phyloP scores from a whole-genome alignment of 2,329 filamentous ascomycete genomes.

The Alternaria infectoria region DNA sequence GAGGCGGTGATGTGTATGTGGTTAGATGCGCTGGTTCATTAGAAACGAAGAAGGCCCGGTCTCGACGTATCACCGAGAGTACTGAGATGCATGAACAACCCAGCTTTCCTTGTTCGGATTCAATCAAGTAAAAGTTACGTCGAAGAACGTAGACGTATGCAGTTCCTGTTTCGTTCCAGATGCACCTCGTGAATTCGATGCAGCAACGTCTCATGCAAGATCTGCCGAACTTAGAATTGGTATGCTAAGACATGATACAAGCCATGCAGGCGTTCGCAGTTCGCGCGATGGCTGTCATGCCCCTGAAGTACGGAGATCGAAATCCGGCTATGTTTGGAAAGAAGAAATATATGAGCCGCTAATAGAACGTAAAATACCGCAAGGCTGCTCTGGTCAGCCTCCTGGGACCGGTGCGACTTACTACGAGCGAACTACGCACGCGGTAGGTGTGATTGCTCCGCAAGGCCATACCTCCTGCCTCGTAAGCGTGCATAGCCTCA shows the following conservation, averaged over 20 bases:
- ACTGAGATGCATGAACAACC: neutral
- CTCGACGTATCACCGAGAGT: neutral
- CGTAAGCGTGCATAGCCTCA: conserved; percentile 4
- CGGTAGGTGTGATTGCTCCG: neutral
- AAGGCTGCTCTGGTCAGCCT: neutral
- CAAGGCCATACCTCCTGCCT: neutral
- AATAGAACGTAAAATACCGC: neutral
- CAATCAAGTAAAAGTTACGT: neutral
- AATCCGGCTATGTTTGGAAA: neutral
- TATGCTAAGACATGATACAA: neutral
- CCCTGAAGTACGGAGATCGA: neutral
- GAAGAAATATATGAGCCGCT: neutral
- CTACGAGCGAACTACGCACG: neutral
- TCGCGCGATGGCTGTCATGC: neutral
- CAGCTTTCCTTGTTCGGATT: neutral
- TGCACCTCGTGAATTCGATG: neutral
- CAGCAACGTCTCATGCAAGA: neutral
- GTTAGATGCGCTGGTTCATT: neutral
- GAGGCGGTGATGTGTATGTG: neutral
- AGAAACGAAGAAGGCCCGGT: neutral
- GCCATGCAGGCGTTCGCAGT: neutral
- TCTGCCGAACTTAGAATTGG: neutral
- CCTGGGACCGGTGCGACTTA: neutral
- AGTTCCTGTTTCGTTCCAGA: neutral
- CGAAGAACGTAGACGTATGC: neutral